Conservation (phyloP, 805 yeast species). For the Blastobotrys muscicola region DNA sequence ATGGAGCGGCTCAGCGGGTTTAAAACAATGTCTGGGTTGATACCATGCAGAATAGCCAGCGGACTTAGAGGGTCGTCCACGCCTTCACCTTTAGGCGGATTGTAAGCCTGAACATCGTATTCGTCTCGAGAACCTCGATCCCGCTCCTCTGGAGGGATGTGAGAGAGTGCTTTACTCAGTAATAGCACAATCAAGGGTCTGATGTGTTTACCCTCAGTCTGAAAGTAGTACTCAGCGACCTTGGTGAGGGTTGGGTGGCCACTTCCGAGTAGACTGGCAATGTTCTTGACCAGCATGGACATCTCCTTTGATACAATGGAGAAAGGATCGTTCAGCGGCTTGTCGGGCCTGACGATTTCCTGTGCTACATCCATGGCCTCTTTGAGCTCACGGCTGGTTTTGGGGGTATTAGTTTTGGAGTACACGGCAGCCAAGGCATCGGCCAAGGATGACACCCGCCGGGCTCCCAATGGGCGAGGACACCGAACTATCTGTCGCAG, state of each 20-base stretch:
- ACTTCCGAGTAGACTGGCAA: slow-evolving; percentile 77
- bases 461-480: too few relatives aligned
- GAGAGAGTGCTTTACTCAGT: slow-evolving; percentile 67
- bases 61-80: slow-evolving; percentile 55
- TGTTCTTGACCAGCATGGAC: slow-evolving; percentile 80
- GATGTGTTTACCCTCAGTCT: slow-evolving; percentile 92
- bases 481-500: too few relatives aligned
- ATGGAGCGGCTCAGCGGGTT: slow-evolving; percentile 81
- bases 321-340: slow-evolving; percentile 67
- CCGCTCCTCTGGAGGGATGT: slow-evolving; percentile 60
- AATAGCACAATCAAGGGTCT: slow-evolving; percentile 83
- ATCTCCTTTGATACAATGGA: slow-evolving; percentile 87
- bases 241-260: slow-evolving; percentile 90
- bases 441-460: too few relatives aligned
- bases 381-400: slow-evolving; percentile 6
- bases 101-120: slow-evolving; percentile 22
- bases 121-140: slow-evolving; percentile 49
- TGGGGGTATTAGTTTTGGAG: slow-evolving; percentile 3
- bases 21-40: slow-evolving; percentile 68
- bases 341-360: slow-evolving; percentile 26
- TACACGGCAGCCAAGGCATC: too few relatives aligned
- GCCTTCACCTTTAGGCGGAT: slow-evolving; percentile 21
- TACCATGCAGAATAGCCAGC: slow-evolving; percentile 74
- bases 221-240: slow-evolving; percentile 91
- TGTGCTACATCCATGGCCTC: slow-evolving; percentile 23